Evolutionary conservation across 2,329 filamentous ascomycete species (phyloP).

Genomic region (Kalaharituber pfeilii): DNA sequence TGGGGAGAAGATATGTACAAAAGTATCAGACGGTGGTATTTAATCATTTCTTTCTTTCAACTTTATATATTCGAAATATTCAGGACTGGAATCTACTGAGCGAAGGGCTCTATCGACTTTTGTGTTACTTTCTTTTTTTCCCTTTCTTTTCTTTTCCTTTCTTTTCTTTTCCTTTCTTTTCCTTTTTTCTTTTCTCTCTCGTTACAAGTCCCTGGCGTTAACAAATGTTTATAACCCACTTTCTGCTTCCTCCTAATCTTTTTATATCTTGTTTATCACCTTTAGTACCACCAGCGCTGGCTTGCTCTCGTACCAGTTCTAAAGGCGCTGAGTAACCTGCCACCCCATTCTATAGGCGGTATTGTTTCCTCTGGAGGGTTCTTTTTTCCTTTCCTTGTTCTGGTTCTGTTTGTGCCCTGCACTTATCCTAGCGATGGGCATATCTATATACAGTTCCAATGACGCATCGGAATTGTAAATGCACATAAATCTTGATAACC

Average conservation of each 20-base stretch:
- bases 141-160: background rate
- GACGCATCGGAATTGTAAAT: too few relatives aligned
- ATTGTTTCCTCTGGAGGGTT: background rate
- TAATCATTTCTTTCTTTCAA: background rate
- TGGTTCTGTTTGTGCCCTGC: background rate
- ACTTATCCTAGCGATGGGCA: background rate
- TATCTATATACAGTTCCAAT: too few relatives aligned
- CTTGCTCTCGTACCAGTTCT: too few relatives aligned
- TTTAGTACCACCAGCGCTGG: too few relatives aligned
- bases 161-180: slow-evolving; percentile 4
- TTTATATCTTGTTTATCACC: too few relatives aligned
- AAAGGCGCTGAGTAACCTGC: too few relatives aligned
- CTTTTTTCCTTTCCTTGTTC: background rate
- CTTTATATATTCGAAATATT: background rate
- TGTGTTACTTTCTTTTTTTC: slow-evolving; percentile 1
- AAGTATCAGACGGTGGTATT: background rate
- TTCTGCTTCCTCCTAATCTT: too few relatives aligned
- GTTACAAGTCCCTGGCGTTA: too few relatives aligned
- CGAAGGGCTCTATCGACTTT: background rate
- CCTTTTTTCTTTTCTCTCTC: slow-evolving; percentile 4
- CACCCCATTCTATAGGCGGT: too few relatives aligned
- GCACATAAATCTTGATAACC: too few relatives aligned
- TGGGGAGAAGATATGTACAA: background rate
- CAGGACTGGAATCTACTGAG: background rate
- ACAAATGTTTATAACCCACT: too few relatives aligned